A percentile compares a stretch with the other conserved stretches of the same genome.
Conservation (phyloP, 306 rosid species). For the Cucumis sativus region Cucumber_9930_V3 NC_026658.2:1402501-1403000, state of each 20-base stretch:
- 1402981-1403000: conserved; percentile 17
- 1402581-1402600: conserved; percentile 44
- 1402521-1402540: background rate
- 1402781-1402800: conserved; percentile 49
- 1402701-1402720: conserved; percentile 40
- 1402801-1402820: conserved; percentile 42
- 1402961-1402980: too few relatives aligned
- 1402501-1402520: background rate
- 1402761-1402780: conserved; percentile 50
- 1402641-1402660: conserved; percentile 41
- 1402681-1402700: conserved; percentile 40
- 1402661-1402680: conserved; percentile 36
- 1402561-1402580: conserved; percentile 35
- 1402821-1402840: conserved; percentile 44
- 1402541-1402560: conserved; percentile 30
- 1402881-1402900: background rate
- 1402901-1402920: background rate
- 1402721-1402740: conserved; percentile 39
- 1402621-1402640: conserved; percentile 53
- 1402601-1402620: conserved; percentile 54
- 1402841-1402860: background rate
- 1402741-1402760: conserved; percentile 39
- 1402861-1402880: background rate
- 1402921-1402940: background rate
- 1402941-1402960: too few relatives aligned